Conservation (phyloP, 75 land plant genomes). For the Larix kaempferi region DNA sequence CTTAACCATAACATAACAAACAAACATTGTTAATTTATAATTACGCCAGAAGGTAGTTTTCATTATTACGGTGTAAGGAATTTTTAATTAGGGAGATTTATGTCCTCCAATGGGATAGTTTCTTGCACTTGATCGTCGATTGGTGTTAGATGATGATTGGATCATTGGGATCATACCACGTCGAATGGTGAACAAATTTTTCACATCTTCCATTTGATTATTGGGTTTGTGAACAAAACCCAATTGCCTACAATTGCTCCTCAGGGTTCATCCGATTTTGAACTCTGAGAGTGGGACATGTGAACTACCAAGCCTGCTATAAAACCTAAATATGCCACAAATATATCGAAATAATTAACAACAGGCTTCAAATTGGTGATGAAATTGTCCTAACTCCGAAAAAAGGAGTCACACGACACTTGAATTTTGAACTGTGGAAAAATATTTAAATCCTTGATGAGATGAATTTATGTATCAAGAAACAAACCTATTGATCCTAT, state of each 20-base stretch:
- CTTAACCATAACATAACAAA: no score
- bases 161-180: no score
- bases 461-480: not conserved
- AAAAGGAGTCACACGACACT: not conserved
- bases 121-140: no score
- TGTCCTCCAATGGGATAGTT: no score
- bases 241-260: constrained; percentile 20
- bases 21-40: no score
- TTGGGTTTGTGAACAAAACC: constrained; percentile 71
- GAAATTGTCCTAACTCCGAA: not conserved
- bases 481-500: not conserved
- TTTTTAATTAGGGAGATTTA: no score
- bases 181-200: no score
- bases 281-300: not conserved
- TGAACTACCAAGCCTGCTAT: not conserved
- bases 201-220: no score
- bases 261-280: no score
- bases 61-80: no score
- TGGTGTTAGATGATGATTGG: no score
- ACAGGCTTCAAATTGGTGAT: not conserved
- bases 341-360: not conserved
- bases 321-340: not conserved
- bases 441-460: not conserved
- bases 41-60: no score
- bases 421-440: not conserved